A percentile compares a stretch with the other conserved stretches of the same genome.
Conservation (phyloP, 2,329 filamentous ascomycete genomes). For the Aspergillus sergii region DNA sequence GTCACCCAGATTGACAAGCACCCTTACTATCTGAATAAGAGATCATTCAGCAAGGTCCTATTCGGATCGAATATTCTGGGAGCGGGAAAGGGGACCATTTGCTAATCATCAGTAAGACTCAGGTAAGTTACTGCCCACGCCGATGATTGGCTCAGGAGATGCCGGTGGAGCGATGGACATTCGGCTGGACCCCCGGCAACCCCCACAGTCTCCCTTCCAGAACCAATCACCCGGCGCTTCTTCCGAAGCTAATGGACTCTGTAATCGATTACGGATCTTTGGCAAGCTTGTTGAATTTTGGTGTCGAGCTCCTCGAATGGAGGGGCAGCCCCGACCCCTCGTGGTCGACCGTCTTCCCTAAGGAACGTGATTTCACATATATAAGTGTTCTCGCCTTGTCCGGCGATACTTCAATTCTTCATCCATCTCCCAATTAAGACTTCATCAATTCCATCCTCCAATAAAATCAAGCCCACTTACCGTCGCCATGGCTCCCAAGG, state of each 20-base stretch:
- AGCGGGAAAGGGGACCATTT: conserved; percentile 24
- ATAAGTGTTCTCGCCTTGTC: background rate
- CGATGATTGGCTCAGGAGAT: conserved; percentile 1
- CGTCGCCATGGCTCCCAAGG: conserved; percentile 79
- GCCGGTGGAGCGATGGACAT: background rate
- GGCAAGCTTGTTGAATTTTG: background rate
- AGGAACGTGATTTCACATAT: background rate
- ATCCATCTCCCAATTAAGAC: background rate
- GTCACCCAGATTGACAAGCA: background rate
- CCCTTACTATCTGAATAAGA: conserved; percentile 5
- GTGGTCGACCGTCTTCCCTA: background rate
- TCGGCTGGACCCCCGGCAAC: background rate
- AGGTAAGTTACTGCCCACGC: conserved; percentile 17
- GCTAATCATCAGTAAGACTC: conserved; percentile 39
- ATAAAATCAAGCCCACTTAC: conserved; percentile 1
- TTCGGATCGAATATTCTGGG: conserved; percentile 3
- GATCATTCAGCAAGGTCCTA: conserved; percentile 10
- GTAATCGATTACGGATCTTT: conserved; percentile 30
- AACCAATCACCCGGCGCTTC: conserved; percentile 6
- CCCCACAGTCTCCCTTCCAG: background rate
- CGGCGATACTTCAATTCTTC: background rate
- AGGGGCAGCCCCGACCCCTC: background rate
- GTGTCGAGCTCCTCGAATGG: background rate
- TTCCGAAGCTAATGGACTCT: conserved; percentile 12
- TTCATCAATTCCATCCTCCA: background rate